Evolutionary conservation across 805 yeast genomes (phyloP), one percentile per base, ranked within the genome.

Genomic region (Pichia paraexigua): DNA sequence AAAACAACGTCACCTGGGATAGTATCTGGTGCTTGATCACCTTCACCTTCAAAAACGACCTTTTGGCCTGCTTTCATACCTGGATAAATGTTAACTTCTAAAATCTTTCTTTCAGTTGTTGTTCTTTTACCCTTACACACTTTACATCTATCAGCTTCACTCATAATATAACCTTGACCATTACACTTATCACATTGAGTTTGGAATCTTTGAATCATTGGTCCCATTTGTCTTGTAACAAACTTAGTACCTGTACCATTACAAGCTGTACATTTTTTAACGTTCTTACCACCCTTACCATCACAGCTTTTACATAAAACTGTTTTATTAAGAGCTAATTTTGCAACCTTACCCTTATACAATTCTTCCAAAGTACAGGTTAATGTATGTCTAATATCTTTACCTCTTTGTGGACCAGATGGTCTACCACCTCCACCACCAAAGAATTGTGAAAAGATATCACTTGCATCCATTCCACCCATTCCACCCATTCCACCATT

Each of bases 141-240:
- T 61, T 80, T 80, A 82, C 99, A 94, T 64, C 90, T 80, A 72
- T 89, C 96, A 74, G 85, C 85, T 49, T 91, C 78, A 68, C 85
- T 82, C 65, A 90, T 79, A 58, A 85, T 85, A 69, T 86, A 92
- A 68, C 99, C 99, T 54, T 85, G 77, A 67, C 98, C 99, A 59
- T 81, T 73, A 82, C 99, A 94, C 53, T 72, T 83, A 60, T 87
- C 92, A 85, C 99, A 94, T 50, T 82, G 83, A 45, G 95, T 82
- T 75, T 94, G 98, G 82, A 87, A 87, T 78, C 97, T 87, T 76
- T 94, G 99, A 64, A 94, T 87, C 91, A 94, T 89, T 59, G 96
- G 97, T 62, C 99, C 99, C 97, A 94, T 91, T 73, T 94, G 98
- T 76, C 96, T 87, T 49, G 97, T 88, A 59, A 90, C 85, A 59